Evolutionary conservation across 2,329 filamentous ascomycete species (phyloP).

Genomic region (Pseudocercospora musae): DNA sequence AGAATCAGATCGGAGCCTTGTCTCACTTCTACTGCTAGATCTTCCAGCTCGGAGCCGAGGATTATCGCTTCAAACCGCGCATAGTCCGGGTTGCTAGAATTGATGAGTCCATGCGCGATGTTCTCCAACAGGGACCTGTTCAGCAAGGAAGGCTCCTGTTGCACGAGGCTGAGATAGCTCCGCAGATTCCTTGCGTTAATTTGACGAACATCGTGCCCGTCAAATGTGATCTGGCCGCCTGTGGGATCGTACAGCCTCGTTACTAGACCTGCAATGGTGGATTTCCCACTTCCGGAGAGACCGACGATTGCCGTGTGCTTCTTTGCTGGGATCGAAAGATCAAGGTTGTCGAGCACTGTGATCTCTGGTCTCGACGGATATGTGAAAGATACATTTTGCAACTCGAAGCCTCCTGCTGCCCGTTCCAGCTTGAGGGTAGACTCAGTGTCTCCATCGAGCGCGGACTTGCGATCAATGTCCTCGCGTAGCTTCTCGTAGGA

Average conservation of each 20-base stretch:
- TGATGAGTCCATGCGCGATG: conserved; percentile 45
- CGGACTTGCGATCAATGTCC: conserved; percentile 52
- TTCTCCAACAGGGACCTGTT: conserved; percentile 53
- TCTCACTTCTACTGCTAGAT: conserved; percentile 52
- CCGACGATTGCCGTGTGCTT: conserved; percentile 41
- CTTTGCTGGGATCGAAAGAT: conserved; percentile 36
- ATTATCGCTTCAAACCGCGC: not conserved
- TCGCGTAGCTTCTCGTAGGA: conserved; percentile 57
- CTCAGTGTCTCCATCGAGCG: conserved; percentile 35
- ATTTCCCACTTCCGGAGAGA: conserved; percentile 42
- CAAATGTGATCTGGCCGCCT: conserved; percentile 32
- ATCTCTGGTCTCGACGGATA: conserved; percentile 42
- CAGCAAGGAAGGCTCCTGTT: conserved; percentile 51
- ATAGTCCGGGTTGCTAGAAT: not conserved
- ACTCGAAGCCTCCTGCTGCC: conserved; percentile 28
- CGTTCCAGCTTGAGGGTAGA: conserved; percentile 13
- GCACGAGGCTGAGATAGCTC: conserved; percentile 40
- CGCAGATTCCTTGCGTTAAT: conserved; percentile 39
- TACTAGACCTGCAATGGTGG: conserved; percentile 40
- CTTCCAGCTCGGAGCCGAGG: conserved; percentile 28
- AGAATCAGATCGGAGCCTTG: conserved; percentile 48
- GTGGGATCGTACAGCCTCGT: conserved; percentile 38
- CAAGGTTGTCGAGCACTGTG: conserved; percentile 38
- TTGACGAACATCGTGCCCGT: conserved; percentile 37
- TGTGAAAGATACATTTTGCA: conserved; percentile 40